These are phyloP conservation scores for Amaranthus cruentus DNA, from an alignment of 148 eudicot species.

Conservation along the genomic window DNA sequence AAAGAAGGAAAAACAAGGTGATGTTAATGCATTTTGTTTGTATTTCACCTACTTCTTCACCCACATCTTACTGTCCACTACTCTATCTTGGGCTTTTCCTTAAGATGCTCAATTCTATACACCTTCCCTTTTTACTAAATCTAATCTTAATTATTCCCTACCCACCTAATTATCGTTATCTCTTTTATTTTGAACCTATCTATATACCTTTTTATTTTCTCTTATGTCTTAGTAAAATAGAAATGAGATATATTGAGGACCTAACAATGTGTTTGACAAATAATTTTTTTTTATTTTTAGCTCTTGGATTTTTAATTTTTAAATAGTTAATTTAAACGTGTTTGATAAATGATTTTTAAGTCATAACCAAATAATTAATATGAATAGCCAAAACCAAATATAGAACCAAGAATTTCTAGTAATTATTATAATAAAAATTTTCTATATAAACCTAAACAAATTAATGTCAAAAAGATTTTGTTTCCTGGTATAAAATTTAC, in stretches of 20 bases:
- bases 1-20: slow-evolving; percentile 14
- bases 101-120: slow-evolving; percentile 28
- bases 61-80: slow-evolving; percentile 33
- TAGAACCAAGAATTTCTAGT: too few species aligned
- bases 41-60: slow-evolving; percentile 34
- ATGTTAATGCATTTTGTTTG: slow-evolving; percentile 27
- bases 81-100: slow-evolving; percentile 23
- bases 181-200: slow-evolving; percentile 25
- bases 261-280: not conserved
- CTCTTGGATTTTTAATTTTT: too few species aligned
- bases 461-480: not conserved
- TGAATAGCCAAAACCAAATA: too few species aligned
- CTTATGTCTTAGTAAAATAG: not conserved
- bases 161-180: slow-evolving; percentile 14
- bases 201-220: not conserved
- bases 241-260: not conserved
- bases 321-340: too few species aligned
- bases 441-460: too few species aligned
- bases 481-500: not conserved
- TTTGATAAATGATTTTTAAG: too few species aligned
- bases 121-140: not conserved
- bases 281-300: too few species aligned
- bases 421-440: too few species aligned
- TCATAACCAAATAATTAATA: too few species aligned
- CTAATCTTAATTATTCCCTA: slow-evolving; percentile 15